Percentiles rank a stretch among this genome's conserved stretches.
phyloP scores from a whole-genome alignment of 2,329 filamentous ascomycete species.

The Alternaria metachromatica region DNA sequence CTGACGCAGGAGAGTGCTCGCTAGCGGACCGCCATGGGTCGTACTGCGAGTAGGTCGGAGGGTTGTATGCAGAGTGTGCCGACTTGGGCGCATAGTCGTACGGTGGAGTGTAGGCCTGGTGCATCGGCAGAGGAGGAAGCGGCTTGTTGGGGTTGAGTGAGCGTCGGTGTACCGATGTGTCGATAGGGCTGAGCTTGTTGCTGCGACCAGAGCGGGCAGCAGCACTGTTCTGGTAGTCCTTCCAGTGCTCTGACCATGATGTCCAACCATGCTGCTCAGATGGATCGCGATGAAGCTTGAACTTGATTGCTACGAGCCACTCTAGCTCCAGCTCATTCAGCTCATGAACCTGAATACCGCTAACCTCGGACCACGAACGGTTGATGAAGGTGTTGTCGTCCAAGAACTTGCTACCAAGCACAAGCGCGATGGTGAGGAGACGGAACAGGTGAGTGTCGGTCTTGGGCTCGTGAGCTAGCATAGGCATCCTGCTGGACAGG shows the following conservation, averaged over 20 bases:
- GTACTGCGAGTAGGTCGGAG: constrained; percentile 45
- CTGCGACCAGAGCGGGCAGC: constrained; percentile 47
- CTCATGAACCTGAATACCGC: constrained; percentile 82
- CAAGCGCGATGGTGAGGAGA: constrained; percentile 81
- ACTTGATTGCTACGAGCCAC: constrained; percentile 83
- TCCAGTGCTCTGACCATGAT: constrained; percentile 71
- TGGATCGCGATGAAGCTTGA: constrained; percentile 86
- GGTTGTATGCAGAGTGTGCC: constrained; percentile 46
- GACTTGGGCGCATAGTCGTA: constrained; percentile 48
- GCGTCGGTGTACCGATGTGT: constrained; percentile 67
- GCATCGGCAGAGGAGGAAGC: constrained; percentile 47
- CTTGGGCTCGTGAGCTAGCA: constrained; percentile 62
- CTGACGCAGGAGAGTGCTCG: constrained; percentile 60
- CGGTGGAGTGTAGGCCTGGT: constrained; percentile 49
- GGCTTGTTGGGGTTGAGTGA: constrained; percentile 56
- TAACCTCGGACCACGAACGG: constrained; percentile 94
- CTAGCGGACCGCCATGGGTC: constrained; percentile 53
- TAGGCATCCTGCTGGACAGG: constrained; percentile 80
- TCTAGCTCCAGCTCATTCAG: constrained; percentile 86
- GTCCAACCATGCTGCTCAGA: constrained; percentile 74
- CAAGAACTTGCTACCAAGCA: constrained; percentile 92
- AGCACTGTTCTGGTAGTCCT: constrained; percentile 64
- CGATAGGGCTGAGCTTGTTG: constrained; percentile 65
- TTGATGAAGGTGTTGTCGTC: constrained; percentile 99
- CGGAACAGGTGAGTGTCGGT: constrained; percentile 79